Conservation (phyloP, 2,329 filamentous ascomycete species). For the Chaetothyriales sp. region DNA sequence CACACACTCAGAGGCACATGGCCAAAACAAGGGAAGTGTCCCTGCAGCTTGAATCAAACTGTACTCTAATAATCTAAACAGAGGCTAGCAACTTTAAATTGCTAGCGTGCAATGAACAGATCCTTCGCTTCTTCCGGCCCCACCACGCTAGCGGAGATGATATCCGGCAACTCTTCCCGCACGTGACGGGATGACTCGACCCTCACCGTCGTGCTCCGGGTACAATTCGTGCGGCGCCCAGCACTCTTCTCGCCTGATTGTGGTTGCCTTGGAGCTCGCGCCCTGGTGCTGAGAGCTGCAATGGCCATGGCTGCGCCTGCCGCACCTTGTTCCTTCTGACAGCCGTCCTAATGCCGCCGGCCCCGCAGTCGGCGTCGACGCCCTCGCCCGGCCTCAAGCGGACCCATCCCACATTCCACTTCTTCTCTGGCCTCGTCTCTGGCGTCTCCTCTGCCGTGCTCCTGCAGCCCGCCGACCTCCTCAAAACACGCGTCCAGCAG, state of each 20-base stretch:
- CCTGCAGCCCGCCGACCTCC: conserved; percentile 84
- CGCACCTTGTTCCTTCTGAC: not conserved
- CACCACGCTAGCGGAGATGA: not conserved
- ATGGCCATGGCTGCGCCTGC: not conserved
- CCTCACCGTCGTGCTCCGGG: not conserved
- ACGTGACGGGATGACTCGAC: not conserved
- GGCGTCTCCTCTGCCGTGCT: conserved; percentile 79
- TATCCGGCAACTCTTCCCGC: not conserved
- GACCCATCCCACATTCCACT: conserved; percentile 22
- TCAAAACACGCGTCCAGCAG: conserved; percentile 94
- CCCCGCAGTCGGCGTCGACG: not conserved
- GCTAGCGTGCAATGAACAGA: not conserved
- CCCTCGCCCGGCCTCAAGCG: conserved; percentile 7
- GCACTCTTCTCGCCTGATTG: not conserved
- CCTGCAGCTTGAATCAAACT: no score
- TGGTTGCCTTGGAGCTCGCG: not conserved
- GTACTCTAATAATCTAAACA: no score
- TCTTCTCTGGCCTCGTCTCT: conserved; percentile 23
- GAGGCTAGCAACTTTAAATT: no score
- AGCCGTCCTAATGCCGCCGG: not conserved
- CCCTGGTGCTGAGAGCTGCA: not conserved
- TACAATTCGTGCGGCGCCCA: not conserved
- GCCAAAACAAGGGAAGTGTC: no score
- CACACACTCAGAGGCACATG: no score
- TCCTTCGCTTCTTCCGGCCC: not conserved